phyloP scores from a whole-genome alignment of 2,329 filamentous ascomycete species.

The Coleophoma crateriformis region DNA sequence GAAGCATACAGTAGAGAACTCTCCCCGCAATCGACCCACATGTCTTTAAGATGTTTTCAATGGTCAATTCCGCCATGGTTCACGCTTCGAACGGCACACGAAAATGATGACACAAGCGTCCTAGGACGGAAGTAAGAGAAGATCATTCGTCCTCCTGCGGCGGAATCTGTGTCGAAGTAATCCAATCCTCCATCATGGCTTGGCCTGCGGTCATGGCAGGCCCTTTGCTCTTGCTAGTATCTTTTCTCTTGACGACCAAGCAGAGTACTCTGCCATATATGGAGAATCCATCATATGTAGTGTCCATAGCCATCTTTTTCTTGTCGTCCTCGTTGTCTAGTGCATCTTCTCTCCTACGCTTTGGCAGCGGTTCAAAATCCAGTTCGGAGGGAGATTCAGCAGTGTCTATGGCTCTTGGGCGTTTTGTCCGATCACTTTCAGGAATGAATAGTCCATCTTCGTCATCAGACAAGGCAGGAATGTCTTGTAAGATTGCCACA shows the following conservation, averaged over 20 bases:
- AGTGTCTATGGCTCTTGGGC: conserved; percentile 24
- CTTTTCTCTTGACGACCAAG: conserved; percentile 76
- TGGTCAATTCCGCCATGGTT: no score
- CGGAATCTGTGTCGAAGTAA: conserved; percentile 67
- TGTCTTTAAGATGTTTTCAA: no score
- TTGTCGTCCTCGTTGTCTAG: conserved; percentile 59
- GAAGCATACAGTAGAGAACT: no score
- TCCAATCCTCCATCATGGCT: conserved; percentile 80
- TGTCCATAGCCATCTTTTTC: conserved; percentile 84
- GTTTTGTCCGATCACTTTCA: conserved; percentile 22
- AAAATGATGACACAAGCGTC: no score
- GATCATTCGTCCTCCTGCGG: conserved; percentile 13
- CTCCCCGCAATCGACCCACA: no score
- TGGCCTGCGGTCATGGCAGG: conserved; percentile 42
- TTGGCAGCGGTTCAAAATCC: conserved; percentile 32
- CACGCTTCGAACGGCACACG: no score
- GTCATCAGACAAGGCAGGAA: conserved; percentile 14
- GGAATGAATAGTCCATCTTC: conserved; percentile 26
- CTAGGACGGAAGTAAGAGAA: no score
- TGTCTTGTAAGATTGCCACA: conserved; percentile 13
- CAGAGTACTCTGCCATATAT: conserved; percentile 93
- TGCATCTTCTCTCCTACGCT: conserved; percentile 35
- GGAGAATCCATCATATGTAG: conserved; percentile 89
- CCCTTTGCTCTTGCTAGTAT: conserved; percentile 39
- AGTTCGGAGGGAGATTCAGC: conserved; percentile 16